phyloP scores from a whole-genome alignment of 176 grass and related monocot genomes.

The Tuctoria greenei region DNA sequence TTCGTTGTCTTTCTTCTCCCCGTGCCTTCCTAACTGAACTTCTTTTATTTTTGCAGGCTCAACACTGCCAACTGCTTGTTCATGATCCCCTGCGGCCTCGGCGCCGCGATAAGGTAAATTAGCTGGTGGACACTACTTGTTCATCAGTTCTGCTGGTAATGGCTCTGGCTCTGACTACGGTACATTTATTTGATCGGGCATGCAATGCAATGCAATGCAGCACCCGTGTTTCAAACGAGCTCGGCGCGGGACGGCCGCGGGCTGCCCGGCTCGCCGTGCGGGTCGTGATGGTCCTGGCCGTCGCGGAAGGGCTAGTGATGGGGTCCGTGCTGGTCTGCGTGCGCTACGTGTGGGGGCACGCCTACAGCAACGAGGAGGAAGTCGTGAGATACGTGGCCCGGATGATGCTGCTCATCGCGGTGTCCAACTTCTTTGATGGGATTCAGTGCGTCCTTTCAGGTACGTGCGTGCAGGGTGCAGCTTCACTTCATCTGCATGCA shows the following conservation, averaged over 20 bases:
- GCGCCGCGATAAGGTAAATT: conserved; percentile 31
- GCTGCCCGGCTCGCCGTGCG: conserved; percentile 50
- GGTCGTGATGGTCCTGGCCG: conserved; percentile 44
- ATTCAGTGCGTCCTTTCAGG: conserved; percentile 48
- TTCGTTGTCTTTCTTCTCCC: background rate
- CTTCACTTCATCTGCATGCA: no score
- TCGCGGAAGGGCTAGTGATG: conserved; percentile 39
- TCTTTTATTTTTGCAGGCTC: background rate
- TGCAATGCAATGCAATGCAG: no score
- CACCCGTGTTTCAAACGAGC: conserved; percentile 28
- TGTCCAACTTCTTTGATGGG: conserved; percentile 42
- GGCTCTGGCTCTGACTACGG: background rate
- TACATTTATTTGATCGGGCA: background rate
- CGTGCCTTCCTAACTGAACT: background rate
- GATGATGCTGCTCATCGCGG: conserved; percentile 61
- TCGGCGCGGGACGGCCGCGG: background rate
- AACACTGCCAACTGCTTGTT: conserved; percentile 34
- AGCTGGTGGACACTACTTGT: background rate
- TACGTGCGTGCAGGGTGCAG: no score
- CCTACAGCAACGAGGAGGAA: conserved; percentile 71
- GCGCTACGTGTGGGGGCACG: conserved; percentile 62
- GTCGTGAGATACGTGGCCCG: conserved; percentile 52
- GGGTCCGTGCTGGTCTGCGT: conserved; percentile 41
- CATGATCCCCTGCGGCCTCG: conserved; percentile 47
- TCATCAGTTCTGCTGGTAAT: background rate